Conservation (phyloP, 441 rosid species). For the Bocquillonia castaneifolia region DNA sequence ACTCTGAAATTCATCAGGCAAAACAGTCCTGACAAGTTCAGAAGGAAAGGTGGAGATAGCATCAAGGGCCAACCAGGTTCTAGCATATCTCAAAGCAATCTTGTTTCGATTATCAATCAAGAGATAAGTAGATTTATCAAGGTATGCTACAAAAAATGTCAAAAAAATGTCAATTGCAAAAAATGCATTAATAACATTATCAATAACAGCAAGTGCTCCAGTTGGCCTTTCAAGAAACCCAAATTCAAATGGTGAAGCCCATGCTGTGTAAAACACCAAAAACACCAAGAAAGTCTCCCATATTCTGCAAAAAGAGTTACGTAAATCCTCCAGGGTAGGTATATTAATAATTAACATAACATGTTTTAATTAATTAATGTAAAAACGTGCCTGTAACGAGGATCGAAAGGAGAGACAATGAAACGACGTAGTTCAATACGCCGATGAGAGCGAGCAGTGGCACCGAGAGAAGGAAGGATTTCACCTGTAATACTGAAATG, state of each 20-base stretch:
- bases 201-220: slow-evolving; percentile 41
- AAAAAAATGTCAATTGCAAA: slow-evolving; percentile 64
- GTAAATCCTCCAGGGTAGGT: too few relatives aligned
- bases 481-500: slow-evolving; percentile 51
- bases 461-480: slow-evolving; percentile 78
- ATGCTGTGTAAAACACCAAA: slow-evolving; percentile 75
- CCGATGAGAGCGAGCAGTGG: slow-evolving; percentile 33
- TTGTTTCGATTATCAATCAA: slow-evolving; percentile 51
- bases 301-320: slow-evolving; percentile 46
- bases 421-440: slow-evolving; percentile 41
- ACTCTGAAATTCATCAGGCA: slow-evolving; percentile 47
- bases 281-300: slow-evolving; percentile 73
- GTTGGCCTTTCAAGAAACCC: slow-evolving; percentile 53
- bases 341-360: too few relatives aligned
- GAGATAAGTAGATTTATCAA: slow-evolving; percentile 60
- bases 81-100: slow-evolving; percentile 58
- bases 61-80: slow-evolving; percentile 58
- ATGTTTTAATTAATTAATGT: too few relatives aligned
- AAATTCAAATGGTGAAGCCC: slow-evolving; percentile 89
- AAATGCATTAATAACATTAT: slow-evolving; percentile 59
- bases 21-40: slow-evolving; percentile 40
- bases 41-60: slow-evolving; percentile 69
- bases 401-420: slow-evolving; percentile 66
- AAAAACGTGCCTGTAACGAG: slow-evolving; percentile 64
- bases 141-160: slow-evolving; percentile 81